A percentile compares a stretch with the other conserved stretches of the same genome.
These are phyloP conservation scores for Bondarzewia mesenterica DNA, from an alignment of 1,284 basidiomycete species.

Conservation along the genomic window DNA sequence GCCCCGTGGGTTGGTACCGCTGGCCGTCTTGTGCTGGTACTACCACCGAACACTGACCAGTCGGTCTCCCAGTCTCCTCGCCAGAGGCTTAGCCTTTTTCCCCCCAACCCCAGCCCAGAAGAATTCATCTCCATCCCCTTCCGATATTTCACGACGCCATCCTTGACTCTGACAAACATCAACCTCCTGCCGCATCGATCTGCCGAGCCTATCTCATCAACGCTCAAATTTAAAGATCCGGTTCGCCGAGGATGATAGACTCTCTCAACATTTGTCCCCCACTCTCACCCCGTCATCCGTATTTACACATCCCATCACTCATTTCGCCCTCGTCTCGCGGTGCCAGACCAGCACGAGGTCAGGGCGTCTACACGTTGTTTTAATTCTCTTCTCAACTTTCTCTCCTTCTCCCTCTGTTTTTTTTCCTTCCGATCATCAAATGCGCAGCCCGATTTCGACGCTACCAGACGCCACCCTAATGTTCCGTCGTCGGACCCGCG, in stretches of 20 bases:
- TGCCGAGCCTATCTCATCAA: constrained; percentile 1
- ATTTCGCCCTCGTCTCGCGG: constrained; percentile 9
- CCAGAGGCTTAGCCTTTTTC: constrained; percentile 2
- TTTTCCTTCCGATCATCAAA: constrained; percentile 1
- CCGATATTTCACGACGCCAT: neutral
- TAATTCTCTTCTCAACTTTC: neutral
- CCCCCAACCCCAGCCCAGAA: neutral
- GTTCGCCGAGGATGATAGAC: neutral
- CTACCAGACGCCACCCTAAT: neutral
- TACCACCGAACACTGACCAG: no score
- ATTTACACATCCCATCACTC: neutral
- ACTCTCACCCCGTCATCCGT: neutral
- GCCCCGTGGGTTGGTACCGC: no score
- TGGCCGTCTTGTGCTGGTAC: no score
- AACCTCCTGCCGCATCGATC: constrained; percentile 1
- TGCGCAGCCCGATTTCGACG: neutral
- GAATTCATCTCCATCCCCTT: neutral
- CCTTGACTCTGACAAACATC: no score
- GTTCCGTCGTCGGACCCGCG: neutral
- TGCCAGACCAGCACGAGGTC: constrained; percentile 6
- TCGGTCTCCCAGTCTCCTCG: no score
- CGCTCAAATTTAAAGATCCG: neutral
- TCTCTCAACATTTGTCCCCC: neutral
- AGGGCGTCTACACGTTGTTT: constrained; percentile 6
- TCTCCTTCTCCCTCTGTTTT: constrained; percentile 1